These are phyloP conservation scores for Isochrysis galbana DNA, from an alignment of 78 protist genomes.

Conservation along the genomic window DNA sequence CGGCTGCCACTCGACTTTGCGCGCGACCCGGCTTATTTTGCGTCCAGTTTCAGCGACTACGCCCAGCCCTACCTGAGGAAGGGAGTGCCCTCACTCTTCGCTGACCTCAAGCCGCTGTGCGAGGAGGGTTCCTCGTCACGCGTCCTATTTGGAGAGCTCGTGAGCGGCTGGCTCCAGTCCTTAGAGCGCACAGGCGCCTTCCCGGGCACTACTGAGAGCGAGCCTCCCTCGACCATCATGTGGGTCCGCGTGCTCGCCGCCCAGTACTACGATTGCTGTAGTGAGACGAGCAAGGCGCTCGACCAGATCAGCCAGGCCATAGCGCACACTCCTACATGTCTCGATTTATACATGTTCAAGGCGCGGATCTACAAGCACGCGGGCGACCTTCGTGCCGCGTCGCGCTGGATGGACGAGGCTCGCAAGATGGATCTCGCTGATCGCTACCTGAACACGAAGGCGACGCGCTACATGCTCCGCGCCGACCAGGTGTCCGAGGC, in stretches of 20 bases:
- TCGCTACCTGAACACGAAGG: constrained; percentile 82
- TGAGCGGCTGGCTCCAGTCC: neutral
- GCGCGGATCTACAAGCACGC: constrained; percentile 59
- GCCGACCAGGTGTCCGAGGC: constrained; percentile 65
- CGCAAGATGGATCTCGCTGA: constrained; percentile 88
- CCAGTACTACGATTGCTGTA: constrained; percentile 62
- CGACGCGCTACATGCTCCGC: constrained; percentile 62
- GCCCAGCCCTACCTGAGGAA: neutral
- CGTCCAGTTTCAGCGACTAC: neutral
- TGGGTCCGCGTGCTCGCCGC: constrained; percentile 66
- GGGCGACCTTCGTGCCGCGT: constrained; percentile 74
- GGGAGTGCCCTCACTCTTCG: constrained; percentile 7
- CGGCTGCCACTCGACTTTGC: constrained; percentile 37
- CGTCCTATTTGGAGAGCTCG: constrained; percentile 39
- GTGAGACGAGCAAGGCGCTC: constrained; percentile 51
- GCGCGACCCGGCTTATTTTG: neutral
- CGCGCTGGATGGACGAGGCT: constrained; percentile 63
- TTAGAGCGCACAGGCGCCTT: constrained; percentile 24
- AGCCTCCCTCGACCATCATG: constrained; percentile 53
- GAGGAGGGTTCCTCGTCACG: constrained; percentile 44
- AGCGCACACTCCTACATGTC: constrained; percentile 83
- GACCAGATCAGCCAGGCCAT: constrained; percentile 52
- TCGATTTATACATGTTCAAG: constrained; percentile 74
- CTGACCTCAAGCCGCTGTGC: constrained; percentile 52
- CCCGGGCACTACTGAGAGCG: neutral